These are phyloP conservation scores for Pneumocystis murina DNA, from an alignment of 1,139 yeast species.

Conservation along the genomic window DNA sequence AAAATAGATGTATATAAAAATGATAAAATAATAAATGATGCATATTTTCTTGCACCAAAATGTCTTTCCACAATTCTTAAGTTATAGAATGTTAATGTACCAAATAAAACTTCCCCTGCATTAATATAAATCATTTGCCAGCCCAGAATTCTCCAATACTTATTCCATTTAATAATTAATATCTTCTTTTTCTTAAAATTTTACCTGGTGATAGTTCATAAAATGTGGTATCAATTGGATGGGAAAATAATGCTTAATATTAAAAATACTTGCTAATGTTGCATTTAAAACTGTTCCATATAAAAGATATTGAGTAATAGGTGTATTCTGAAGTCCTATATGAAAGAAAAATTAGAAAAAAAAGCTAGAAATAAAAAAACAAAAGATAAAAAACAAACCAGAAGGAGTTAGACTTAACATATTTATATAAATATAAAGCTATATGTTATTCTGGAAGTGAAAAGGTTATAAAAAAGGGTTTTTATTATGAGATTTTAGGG, in stretches of 20 bases:
- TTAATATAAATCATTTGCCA: slow-evolving; percentile 45
- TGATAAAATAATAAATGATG: slow-evolving; percentile 13
- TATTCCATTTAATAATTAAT: slow-evolving; percentile 3
- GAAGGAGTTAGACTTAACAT: not conserved
- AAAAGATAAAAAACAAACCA: not conserved
- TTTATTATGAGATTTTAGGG: too few relatives aligned
- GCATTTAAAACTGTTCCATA: slow-evolving; percentile 33
- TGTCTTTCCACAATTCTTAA: slow-evolving; percentile 50
- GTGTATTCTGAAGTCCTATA: slow-evolving; percentile 43
- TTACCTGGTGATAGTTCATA: slow-evolving; percentile 30
- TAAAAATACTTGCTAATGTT: slow-evolving; percentile 39
- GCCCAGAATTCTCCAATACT: slow-evolving; percentile 50
- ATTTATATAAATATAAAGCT: not conserved
- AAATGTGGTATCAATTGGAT: slow-evolving; percentile 48
- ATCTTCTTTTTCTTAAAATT: not conserved
- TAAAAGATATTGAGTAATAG: slow-evolving; percentile 38
- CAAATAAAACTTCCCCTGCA: slow-evolving; percentile 49
- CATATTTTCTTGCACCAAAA: slow-evolving; percentile 43
- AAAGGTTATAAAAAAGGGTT: too few relatives aligned
- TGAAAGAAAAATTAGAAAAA: slow-evolving; percentile 15
- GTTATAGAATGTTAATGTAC: slow-evolving; percentile 40
- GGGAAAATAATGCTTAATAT: slow-evolving; percentile 39
- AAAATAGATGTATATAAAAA: slow-evolving; percentile 9
- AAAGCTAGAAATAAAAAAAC: too few relatives aligned
- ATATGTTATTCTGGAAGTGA: too few relatives aligned